phyloP scores from a whole-genome alignment of 2,329 filamentous ascomycete genomes.

The Penicillium expansum region DNA sequence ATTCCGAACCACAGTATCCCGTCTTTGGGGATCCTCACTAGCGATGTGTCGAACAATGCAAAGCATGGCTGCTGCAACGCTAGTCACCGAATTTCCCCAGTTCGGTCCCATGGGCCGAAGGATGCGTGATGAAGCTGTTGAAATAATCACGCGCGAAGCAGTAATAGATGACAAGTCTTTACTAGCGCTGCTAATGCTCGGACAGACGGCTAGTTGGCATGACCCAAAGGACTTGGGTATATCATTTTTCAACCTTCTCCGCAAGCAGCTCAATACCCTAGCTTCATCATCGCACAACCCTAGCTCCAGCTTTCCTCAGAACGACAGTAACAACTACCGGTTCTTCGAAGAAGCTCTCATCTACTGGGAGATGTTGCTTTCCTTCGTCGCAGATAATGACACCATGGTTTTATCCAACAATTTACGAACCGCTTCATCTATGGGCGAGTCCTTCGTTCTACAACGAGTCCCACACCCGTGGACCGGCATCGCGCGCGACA shows the following conservation, averaged over 20 bases:
- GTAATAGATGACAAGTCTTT: conserved; percentile 54
- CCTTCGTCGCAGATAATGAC: conserved; percentile 51
- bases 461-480: conserved; percentile 41
- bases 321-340: conserved; percentile 44
- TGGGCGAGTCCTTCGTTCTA: conserved; percentile 29
- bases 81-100: conserved; percentile 57
- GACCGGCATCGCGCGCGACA: conserved; percentile 41
- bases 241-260: conserved; percentile 48
- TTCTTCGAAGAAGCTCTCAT: conserved; percentile 58
- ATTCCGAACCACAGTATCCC: conserved; percentile 57
- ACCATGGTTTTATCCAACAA: conserved; percentile 28
- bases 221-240: conserved; percentile 55
- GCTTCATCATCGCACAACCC: conserved; percentile 25
- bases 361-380: conserved; percentile 60
- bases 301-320: conserved; percentile 12
- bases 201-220: conserved; percentile 61
- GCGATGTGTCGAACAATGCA: conserved; percentile 61
- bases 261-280: conserved; percentile 44
- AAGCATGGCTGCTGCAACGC: conserved; percentile 62
- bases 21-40: conserved; percentile 57
- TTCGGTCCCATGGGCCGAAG: conserved; percentile 52
- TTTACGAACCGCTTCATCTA: conserved; percentile 13
- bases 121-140: conserved; percentile 53
- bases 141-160: conserved; percentile 50
- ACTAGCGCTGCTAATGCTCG: conserved; percentile 58